Conservation (phyloP, 176 grass and related monocot genomes). For the Oryza longistaminata region DNA sequence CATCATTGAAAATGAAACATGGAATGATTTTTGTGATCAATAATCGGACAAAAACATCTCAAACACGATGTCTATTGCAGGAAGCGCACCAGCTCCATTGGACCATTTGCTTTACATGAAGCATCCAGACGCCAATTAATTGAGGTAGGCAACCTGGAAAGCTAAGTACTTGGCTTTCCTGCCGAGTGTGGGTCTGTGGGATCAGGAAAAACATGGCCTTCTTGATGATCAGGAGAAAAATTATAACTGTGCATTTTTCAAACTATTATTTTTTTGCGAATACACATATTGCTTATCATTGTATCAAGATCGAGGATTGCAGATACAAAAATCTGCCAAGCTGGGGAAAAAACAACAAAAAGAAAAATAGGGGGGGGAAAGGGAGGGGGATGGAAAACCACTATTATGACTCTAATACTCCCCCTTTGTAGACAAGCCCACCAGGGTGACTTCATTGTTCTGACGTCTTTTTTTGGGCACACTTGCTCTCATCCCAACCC, state of each 20-base stretch:
- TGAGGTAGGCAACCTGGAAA: constrained; percentile 22
- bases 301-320: too few species aligned
- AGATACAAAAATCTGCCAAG: too few species aligned
- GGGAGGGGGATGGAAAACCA: neutral
- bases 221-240: neutral
- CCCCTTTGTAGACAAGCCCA: neutral
- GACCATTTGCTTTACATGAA: constrained; percentile 18
- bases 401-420: neutral
- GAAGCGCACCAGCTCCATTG: neutral
- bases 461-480: neutral
- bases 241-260: too few species aligned
- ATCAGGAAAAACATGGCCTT: neutral
- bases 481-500: neutral
- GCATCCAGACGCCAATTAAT: constrained; percentile 26
- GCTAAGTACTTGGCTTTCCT: neutral
- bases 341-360: too few species aligned
- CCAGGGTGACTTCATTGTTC: constrained; percentile 5
- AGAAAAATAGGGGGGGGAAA: too few species aligned
- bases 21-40: neutral
- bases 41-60: constrained; percentile 2
- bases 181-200: neutral
- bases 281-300: too few species aligned
- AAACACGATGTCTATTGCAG: neutral
- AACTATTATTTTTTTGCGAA: too few species aligned
- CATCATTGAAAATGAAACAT: constrained; percentile 8